Evolutionary conservation across 306 rosid species (phyloP).

Genomic region (Heteromeles arbutifolia): DNA sequence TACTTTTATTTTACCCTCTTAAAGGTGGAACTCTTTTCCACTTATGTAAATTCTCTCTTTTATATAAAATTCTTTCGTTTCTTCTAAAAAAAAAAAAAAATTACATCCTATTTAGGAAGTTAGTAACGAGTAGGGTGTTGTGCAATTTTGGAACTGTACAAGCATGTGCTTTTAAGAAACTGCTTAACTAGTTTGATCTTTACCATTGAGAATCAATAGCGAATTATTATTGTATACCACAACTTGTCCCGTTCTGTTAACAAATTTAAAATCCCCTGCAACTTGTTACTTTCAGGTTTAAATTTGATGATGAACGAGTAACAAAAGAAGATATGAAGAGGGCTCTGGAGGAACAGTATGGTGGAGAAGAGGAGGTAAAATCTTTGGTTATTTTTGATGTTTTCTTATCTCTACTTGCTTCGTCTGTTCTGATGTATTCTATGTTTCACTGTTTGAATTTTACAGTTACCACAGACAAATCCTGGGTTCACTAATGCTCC

Average conservation of each 20-base stretch:
- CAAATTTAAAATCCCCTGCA: neutral
- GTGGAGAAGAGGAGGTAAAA: slow-evolving; percentile 91
- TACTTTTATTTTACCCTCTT: neutral
- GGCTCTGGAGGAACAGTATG: slow-evolving; percentile 89
- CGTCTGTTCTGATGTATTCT: neutral
- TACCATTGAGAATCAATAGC: neutral
- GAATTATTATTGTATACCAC: neutral
- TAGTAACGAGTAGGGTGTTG: neutral
- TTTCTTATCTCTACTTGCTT: slow-evolving; percentile 8
- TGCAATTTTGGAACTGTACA: neutral
- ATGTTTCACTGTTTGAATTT: slow-evolving; percentile 14
- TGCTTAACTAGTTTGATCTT: neutral
- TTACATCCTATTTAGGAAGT: neutral
- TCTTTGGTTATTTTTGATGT: slow-evolving; percentile 38
- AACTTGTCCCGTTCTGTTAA: neutral
- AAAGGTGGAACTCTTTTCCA: too few relatives aligned
- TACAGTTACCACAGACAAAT: slow-evolving; percentile 74
- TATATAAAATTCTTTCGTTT: too few relatives aligned
- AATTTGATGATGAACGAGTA: slow-evolving; percentile 91
- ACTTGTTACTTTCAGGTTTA: slow-evolving; percentile 45
- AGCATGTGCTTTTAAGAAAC: neutral
- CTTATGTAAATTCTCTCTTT: too few relatives aligned
- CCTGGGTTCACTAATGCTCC: slow-evolving; percentile 87
- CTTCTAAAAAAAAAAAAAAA: too few relatives aligned
- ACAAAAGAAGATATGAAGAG: slow-evolving; percentile 79